Base-by-base conservation (phyloP, 2,329 filamentous ascomycete genomes). In the Talaromyces amestolkiae region DNA sequence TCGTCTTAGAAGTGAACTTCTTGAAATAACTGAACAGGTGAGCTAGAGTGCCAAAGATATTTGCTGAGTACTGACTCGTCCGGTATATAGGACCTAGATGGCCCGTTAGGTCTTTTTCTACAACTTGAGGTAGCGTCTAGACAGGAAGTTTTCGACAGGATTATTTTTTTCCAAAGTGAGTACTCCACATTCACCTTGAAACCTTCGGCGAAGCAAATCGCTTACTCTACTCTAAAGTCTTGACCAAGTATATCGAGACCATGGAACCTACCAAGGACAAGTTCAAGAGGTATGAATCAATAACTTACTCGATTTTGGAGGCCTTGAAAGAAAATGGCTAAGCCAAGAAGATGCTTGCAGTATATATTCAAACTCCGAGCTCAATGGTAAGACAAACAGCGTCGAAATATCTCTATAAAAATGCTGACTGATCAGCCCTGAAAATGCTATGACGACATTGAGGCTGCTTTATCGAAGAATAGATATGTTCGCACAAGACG, bases 331-430 rank as follows among this genome's bases (percentile, higher is more conserved):
- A 13, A 17, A 31, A 33, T 2, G 9, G 17, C 27, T 33, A 37
- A 64, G 33, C 1, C 35, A 45, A 61, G 24, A 54, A 79, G 78
- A 41, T 69, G 95, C 13, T 81, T 93, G 69, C 83, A 89, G 70
- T 86, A 92, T 69, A 84, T 92, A 56, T 85, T 88, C 63, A 87
- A 86, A 67, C 78, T 95, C 2, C 85, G 87, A 65, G 77, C 81
- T 24, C 85, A 82, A 70, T 85, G 78, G 68, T 84, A 82, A 61
- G 76, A 47, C n/a, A 33, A 1, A 33, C 6, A 41, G 15, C 17
- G 22, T 8, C 53, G 7, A 15, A 2, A 5, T 19, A 35, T 39
- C 31, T 47, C 17, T 1, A 15, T 15, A 13, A 59, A 9, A n/a
- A 35, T 51, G 9, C 31, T 58, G 19, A 63, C 51, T 53, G 33